These are phyloP conservation scores for Gossypium gossypioides DNA, from an alignment of 441 rosid genomes.

Conservation along the genomic window DNA sequence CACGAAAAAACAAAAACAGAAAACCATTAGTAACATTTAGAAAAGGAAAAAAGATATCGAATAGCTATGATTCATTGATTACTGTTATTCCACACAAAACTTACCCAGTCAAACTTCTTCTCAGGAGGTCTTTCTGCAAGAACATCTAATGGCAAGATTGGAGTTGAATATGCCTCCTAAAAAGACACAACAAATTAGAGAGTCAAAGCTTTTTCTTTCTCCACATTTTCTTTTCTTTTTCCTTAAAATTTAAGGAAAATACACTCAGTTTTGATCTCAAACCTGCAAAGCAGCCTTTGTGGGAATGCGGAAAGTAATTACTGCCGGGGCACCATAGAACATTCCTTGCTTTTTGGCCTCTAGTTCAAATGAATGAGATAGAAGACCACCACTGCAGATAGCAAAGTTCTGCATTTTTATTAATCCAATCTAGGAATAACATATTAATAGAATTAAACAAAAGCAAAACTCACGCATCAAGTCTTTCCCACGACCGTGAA, in stretches of 20 bases:
- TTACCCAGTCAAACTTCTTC: slow-evolving; percentile 58
- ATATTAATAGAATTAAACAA: background rate
- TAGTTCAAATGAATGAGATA: slow-evolving; percentile 73
- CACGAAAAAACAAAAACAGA: slow-evolving; percentile 17
- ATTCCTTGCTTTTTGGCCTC: slow-evolving; percentile 71
- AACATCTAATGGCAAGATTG: slow-evolving; percentile 65
- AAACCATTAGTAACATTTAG: background rate
- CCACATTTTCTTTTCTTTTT: background rate
- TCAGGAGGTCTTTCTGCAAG: slow-evolving; percentile 78
- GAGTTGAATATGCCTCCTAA: slow-evolving; percentile 70
- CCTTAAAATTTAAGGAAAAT: background rate
- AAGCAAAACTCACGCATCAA: slow-evolving; percentile 65
- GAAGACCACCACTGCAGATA: slow-evolving; percentile 56
- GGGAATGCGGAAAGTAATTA: slow-evolving; percentile 79
- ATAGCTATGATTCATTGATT: background rate
- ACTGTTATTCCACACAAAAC: slow-evolving; percentile 10
- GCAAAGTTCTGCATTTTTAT: background rate
- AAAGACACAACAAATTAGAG: slow-evolving; percentile 9
- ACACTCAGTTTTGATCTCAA: background rate
- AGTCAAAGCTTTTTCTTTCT: background rate
- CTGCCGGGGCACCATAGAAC: slow-evolving; percentile 75
- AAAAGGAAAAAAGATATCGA: background rate
- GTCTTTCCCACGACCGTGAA: slow-evolving; percentile 83
- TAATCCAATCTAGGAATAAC: background rate
- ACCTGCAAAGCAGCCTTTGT: slow-evolving; percentile 83